Conservation (phyloP, 176 grass and related monocot genomes). For the Calamus simplicifolius region DNA sequence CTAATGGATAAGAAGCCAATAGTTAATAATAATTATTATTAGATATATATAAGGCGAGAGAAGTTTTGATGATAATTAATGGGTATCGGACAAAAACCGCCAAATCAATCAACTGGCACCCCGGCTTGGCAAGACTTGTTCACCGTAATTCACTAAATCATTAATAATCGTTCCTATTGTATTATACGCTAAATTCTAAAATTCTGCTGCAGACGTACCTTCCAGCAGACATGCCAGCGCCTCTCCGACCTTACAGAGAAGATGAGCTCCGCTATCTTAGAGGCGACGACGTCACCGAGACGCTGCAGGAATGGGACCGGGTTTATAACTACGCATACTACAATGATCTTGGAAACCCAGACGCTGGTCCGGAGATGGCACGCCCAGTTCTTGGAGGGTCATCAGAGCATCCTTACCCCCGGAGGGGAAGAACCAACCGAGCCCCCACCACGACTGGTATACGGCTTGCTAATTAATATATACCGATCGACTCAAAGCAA, state of each 20-base stretch:
- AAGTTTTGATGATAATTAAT: too few species aligned
- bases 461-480: conserved; percentile 1
- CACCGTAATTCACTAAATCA: too few species aligned
- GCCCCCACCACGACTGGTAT: conserved; percentile 15
- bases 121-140: too few species aligned
- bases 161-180: too few species aligned
- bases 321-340: conserved; percentile 66
- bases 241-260: conserved; percentile 52
- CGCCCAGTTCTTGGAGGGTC: conserved; percentile 57
- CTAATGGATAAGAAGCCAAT: too few species aligned
- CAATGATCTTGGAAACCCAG: conserved; percentile 65
- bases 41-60: too few species aligned
- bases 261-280: conserved; percentile 51
- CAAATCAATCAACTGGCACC: too few species aligned
- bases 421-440: conserved; percentile 38
- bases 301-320: conserved; percentile 49
- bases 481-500: neutral
- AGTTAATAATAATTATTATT: too few species aligned
- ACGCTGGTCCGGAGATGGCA: conserved; percentile 7
- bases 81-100: too few species aligned
- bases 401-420: conserved; percentile 37
- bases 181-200: too few species aligned
- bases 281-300: conserved; percentile 33
- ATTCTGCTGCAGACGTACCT: conserved; percentile 37
- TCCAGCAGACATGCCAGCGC: conserved; percentile 50